Evolutionary conservation across 2,329 filamentous ascomycete species (phyloP).

Genomic region (Claviceps monticola): DNA sequence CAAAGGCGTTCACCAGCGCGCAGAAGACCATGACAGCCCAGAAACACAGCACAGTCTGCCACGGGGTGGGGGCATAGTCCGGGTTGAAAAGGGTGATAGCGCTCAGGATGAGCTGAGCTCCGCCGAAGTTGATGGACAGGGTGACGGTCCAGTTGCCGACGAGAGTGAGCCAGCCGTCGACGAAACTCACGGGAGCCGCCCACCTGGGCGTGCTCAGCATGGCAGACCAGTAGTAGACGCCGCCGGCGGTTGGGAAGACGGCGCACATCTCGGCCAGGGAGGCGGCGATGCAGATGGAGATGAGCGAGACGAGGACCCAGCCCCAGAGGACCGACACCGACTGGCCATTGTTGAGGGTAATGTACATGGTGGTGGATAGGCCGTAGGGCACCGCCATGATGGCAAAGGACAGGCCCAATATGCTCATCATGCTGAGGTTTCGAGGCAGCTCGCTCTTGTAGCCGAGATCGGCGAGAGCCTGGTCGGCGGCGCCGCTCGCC

Average conservation of each 20-base stretch:
- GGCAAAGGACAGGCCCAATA: slow-evolving; percentile 35
- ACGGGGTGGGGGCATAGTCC: slow-evolving; percentile 42
- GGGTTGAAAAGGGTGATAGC: slow-evolving; percentile 53
- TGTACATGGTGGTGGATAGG: slow-evolving; percentile 32
- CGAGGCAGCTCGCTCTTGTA: slow-evolving; percentile 36
- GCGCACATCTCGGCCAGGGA: slow-evolving; percentile 61
- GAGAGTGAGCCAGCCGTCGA: slow-evolving; percentile 61
- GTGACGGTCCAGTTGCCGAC: slow-evolving; percentile 59
- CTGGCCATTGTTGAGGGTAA: slow-evolving; percentile 55
- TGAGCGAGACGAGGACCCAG: slow-evolving; percentile 45
- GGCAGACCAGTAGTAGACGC: slow-evolving; percentile 63
- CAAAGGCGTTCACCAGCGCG: slow-evolving; percentile 54
- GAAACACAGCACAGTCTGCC: slow-evolving; percentile 67
- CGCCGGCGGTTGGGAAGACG: slow-evolving; percentile 47
- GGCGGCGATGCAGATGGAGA: slow-evolving; percentile 57
- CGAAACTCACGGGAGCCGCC: slow-evolving; percentile 52
- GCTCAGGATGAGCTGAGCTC: slow-evolving; percentile 53
- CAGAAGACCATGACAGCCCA: slow-evolving; percentile 50
- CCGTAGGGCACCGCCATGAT: slow-evolving; percentile 39
- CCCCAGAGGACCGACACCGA: slow-evolving; percentile 65
- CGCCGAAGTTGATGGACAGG: slow-evolving; percentile 57
- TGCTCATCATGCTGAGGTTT: slow-evolving; percentile 34
- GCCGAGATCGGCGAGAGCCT: slow-evolving; percentile 32
- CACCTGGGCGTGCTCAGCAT: slow-evolving; percentile 46
- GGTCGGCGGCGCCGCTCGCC: slow-evolving; percentile 20